These are phyloP conservation scores for Juglanconis oblonga DNA, from an alignment of 2,329 filamentous ascomycete species.

Conservation along the genomic window DNA sequence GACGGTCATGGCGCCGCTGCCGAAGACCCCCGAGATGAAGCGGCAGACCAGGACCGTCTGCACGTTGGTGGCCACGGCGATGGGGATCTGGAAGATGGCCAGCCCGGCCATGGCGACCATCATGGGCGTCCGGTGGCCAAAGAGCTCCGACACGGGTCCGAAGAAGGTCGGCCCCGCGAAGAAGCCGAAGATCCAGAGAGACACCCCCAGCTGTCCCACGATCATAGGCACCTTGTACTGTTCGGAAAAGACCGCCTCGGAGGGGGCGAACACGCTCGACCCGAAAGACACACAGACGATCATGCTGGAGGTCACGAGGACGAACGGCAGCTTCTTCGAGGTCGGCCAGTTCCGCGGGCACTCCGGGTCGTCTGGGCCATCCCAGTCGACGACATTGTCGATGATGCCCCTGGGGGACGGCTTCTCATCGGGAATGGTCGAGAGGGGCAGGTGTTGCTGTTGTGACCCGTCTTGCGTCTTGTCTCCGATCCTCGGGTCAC, in stretches of 20 bases:
- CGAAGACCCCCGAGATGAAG: conserved; percentile 22
- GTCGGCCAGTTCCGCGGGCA: conserved; percentile 20
- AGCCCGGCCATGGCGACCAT: conserved; percentile 17
- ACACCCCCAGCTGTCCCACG: conserved; percentile 19
- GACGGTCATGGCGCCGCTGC: conserved; percentile 14
- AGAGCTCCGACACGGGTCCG: conserved; percentile 17
- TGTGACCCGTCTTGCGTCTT: neutral
- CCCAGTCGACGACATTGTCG: conserved; percentile 17
- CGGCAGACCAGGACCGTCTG: conserved; percentile 21
- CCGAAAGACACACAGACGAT: conserved; percentile 20
- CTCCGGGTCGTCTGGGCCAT: conserved; percentile 20
- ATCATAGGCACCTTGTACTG: conserved; percentile 17
- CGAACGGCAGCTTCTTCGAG: conserved; percentile 17
- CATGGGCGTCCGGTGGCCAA: conserved; percentile 19
- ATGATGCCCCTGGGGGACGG: neutral
- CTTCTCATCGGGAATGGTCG: neutral
- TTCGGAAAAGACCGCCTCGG: conserved; percentile 13
- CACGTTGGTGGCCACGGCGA: conserved; percentile 19
- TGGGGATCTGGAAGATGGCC: conserved; percentile 20
- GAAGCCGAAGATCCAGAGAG: conserved; percentile 18
- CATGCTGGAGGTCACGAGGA: conserved; percentile 16
- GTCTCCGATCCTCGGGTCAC: neutral
- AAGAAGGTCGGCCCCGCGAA: conserved; percentile 20
- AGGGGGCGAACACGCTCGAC: conserved; percentile 21
- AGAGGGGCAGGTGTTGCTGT: neutral